Base-by-base conservation (phyloP, 176 grass and related monocot species). In the Avena insularis region DNA sequence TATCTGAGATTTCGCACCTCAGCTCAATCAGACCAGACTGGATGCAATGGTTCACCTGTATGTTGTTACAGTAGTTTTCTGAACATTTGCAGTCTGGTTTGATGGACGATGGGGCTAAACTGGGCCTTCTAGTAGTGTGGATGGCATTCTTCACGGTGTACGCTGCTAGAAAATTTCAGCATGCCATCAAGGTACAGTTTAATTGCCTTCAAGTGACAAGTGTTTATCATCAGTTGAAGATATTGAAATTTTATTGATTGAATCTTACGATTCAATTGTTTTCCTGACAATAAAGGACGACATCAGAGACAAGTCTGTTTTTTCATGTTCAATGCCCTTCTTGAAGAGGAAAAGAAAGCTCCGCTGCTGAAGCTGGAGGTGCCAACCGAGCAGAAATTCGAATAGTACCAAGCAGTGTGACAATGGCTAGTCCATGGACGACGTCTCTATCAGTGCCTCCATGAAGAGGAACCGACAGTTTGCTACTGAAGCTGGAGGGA, bases 311-410 rank as follows among this genome's bases (percentile, higher is more conserved):
- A 98, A 98, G 89, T 98, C 95, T 40, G 38, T 50, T 71, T 95
- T 36, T 98, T 98, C 87, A 92, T 98, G 85, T 98, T 98, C 87
- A 93, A 93, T 38, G 89, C 95, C 12, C 85, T 98, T 56, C 87
- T 89, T 50, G 93, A 93, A 86, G 91, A 92, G 53, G 89, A 98
- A 78, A 98, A 95, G 86, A 93, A 92, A n/a, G 93, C 93, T 82
- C 48, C 93, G 83, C 77, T 95, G 80, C 89, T 90, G 88, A 92
- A 95, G 80, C 90, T 92, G 0, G 86, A 92, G 74, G 71, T 17
- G 1, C 85, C 57, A 46, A 79, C 40, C 23, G 81, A 89, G 58
- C 89, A 81, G 50, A 86, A 79, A 35, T 69, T 90, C 46, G 89
- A 91, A 40, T 93, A 80, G 68, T 46, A 71, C 1, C 27, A 38